Percentiles rank a stretch among this genome's conserved stretches.
These are phyloP conservation scores for Nicotiana otophora DNA, from an alignment of 257 asterid genomes.

Conservation along the genomic window DNA sequence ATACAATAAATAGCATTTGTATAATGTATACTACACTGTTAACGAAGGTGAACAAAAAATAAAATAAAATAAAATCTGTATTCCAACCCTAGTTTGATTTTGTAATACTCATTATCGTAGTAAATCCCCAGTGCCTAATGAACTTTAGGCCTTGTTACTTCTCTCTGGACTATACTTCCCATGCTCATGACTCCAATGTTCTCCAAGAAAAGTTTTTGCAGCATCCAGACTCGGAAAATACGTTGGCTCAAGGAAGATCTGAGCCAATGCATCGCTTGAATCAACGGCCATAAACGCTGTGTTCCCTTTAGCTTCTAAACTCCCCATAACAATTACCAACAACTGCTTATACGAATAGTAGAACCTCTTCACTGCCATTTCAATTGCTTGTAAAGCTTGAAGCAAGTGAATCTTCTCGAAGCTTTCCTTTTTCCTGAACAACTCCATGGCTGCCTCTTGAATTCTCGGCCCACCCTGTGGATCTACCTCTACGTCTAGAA, in stretches of 20 bases:
- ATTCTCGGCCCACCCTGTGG: constrained; percentile 89
- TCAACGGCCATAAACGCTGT: constrained; percentile 18
- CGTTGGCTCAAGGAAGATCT: constrained; percentile 72
- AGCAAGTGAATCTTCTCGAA: constrained; percentile 55
- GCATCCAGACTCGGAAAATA: constrained; percentile 92
- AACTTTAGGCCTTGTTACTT: background rate
- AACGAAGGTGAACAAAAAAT: background rate
- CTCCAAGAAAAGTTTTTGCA: constrained; percentile 91
- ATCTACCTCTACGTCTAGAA: constrained; percentile 78
- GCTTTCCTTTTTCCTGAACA: constrained; percentile 42
- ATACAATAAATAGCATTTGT: background rate
- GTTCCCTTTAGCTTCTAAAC: constrained; percentile 62
- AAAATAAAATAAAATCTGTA: background rate
- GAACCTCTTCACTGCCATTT: constrained; percentile 70
- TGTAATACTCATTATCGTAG: background rate
- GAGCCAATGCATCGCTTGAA: constrained; percentile 53
- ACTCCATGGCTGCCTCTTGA: constrained; percentile 82
- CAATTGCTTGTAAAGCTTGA: constrained; percentile 90
- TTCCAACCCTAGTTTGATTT: background rate
- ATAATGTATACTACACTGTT: background rate
- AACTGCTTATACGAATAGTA: constrained; percentile 72
- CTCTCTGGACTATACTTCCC: constrained; percentile 15
- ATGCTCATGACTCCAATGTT: constrained; percentile 47
- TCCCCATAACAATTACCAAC: constrained; percentile 69
- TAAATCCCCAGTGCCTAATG: background rate